Base-by-base conservation (phyloP, 2,329 filamentous ascomycete species). In the Hypoxylon rubiginosum region DNA sequence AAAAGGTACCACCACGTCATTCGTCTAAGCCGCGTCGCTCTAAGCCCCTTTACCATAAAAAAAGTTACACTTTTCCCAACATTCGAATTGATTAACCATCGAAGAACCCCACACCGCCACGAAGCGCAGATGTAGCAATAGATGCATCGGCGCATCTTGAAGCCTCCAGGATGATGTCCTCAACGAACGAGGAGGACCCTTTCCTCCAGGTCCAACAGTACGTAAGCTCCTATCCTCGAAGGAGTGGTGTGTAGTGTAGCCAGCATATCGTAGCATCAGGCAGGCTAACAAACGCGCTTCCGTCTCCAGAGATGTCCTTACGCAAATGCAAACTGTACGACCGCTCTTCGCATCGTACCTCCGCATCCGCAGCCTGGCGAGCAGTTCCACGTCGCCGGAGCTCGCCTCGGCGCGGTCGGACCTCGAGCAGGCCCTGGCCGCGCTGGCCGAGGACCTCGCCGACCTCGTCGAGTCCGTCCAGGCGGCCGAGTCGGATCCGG, bases 261-360 rank as follows among this genome's bases (percentile, higher is more conserved):
- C 26, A 28, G 26, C 26, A n/a, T n/a, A n/a, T n/a, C n/a, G n/a
- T n/a, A n/a, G n/a, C 26, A 28, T 28, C 26, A 28, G 26, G 26
- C 49, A 36, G 17, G 36, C 43, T 30, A 48, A 48, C 43, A 52
- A 54, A 34, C 48, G 39, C 39, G 15, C 58, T 26, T 13, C 48
- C 24, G 43, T n/a, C n/a, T 51, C 64, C 77, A 97, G 94, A 81
- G 96, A 99, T 82, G 93, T 98, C 72, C 90, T 97, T 71, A 83
- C 90, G 69, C 92, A 97, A 66, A 90, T 99, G 69, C 87, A 91
- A 71, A 89, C 88, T 13, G 92, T 93, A 57, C 91, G 95, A 9
- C 91, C 94, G 56, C 90, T 97, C 62, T 97, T 97, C 85, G 90
- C 92, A 69, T 97, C 94, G 15, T 99, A 97, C 83, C 88, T 97